Percentiles rank a stretch among this genome's conserved stretches.
Evolutionary conservation across 768 basidiomycete species (phyloP).

Genomic region (Podaxis sp.): DNA sequence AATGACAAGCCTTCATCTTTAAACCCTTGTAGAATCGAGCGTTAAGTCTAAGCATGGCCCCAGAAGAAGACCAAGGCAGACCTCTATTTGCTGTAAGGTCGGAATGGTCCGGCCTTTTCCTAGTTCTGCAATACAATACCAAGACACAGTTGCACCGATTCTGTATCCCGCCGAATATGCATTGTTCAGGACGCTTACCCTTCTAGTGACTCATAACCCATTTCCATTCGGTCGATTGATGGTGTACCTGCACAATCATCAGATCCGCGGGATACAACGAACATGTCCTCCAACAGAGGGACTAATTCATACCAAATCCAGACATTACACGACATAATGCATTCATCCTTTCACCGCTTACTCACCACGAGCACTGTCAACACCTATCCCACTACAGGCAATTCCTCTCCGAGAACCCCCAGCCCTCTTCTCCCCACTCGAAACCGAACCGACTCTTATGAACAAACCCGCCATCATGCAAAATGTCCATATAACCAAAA

Average conservation of each 20-base stretch:
- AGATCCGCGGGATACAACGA: slow-evolving; percentile 74
- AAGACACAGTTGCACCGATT: slow-evolving; percentile 85
- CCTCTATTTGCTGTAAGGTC: slow-evolving; percentile 58
- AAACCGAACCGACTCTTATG: slow-evolving; percentile 81
- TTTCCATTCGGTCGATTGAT: slow-evolving; percentile 1
- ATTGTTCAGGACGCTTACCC: slow-evolving; percentile 28
- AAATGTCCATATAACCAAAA: slow-evolving; percentile 2
- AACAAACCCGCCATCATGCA: slow-evolving; percentile 73
- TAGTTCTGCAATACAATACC: slow-evolving; percentile 80
- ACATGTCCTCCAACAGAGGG: slow-evolving; percentile 85
- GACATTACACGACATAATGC: slow-evolving; percentile 96
- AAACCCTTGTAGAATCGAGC: neutral
- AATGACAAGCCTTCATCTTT: neutral
- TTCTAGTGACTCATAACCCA: neutral
- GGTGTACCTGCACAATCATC: slow-evolving; percentile 83
- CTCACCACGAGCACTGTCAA: neutral
- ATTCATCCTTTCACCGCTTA: neutral
- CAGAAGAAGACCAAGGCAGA: slow-evolving; percentile 13
- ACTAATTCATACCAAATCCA: slow-evolving; percentile 89
- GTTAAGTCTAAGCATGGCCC: neutral
- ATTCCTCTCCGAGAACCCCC: slow-evolving; percentile 86
- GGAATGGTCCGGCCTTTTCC: slow-evolving; percentile 80
- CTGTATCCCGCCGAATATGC: slow-evolving; percentile 87
- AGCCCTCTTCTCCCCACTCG: slow-evolving; percentile 62
- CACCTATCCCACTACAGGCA: slow-evolving; percentile 58